These are phyloP conservation scores for Ustilago curta DNA, from an alignment of 1,284 basidiomycete species.

Conservation along the genomic window DNA sequence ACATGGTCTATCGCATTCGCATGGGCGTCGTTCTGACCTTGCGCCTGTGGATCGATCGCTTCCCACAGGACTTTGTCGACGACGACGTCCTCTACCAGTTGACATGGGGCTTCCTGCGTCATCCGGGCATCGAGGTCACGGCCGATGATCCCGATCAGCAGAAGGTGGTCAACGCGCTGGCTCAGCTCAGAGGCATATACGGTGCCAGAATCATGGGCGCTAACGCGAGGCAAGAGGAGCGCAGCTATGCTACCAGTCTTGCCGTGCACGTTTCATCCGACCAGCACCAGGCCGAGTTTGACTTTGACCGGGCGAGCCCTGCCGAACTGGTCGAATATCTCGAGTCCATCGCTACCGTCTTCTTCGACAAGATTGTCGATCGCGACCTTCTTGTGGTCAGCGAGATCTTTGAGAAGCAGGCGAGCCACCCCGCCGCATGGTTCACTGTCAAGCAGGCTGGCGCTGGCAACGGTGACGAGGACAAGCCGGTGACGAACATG, in stretches of 20 bases:
- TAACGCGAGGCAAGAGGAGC: slow-evolving; percentile 47
- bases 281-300: slow-evolving; percentile 35
- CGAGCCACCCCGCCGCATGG: slow-evolving; percentile 54
- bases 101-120: slow-evolving; percentile 51
- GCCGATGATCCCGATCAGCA: slow-evolving; percentile 53
- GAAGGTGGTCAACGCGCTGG: slow-evolving; percentile 44
- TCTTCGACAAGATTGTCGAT: slow-evolving; percentile 62
- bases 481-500: slow-evolving; percentile 58
- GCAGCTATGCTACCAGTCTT: slow-evolving; percentile 23
- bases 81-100: slow-evolving; percentile 57
- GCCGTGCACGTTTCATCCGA: slow-evolving; percentile 27
- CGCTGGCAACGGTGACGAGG: slow-evolving; percentile 37
- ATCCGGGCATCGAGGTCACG: slow-evolving; percentile 32
- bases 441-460: slow-evolving; percentile 38
- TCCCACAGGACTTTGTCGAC: slow-evolving; percentile 64
- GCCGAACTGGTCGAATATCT: slow-evolving; percentile 62
- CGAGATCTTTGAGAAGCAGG: slow-evolving; percentile 60
- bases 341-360: slow-evolving; percentile 62
- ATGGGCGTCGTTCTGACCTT: slow-evolving; percentile 57
- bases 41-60: slow-evolving; percentile 59
- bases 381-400: slow-evolving; percentile 57
- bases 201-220: slow-evolving; percentile 51
- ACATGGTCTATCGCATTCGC: slow-evolving; percentile 58
- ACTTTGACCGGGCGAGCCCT: slow-evolving; percentile 52
- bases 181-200: slow-evolving; percentile 44